Base-by-base conservation (phyloP, 176 grass and related monocot species). In the Oryza officinalis region DNA sequence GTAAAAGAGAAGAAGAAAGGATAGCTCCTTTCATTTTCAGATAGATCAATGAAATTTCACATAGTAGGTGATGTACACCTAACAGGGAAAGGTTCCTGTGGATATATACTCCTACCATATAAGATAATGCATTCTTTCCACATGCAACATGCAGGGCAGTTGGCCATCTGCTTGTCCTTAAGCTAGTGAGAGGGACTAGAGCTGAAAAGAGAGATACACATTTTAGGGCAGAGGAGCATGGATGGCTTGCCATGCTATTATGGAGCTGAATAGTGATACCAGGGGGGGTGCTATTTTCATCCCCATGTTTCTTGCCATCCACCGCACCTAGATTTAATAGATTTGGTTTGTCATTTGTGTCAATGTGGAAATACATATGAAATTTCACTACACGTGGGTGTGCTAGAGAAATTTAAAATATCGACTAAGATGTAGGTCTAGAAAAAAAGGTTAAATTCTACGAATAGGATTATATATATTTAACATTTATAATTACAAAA, bases 101-200 rank as follows among this genome's bases (percentile, higher is more conserved):
- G 40, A 75, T 65, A 20, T 32, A 14, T 65, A 54, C 25, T 7
- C 17, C 50, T 54, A 54, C 50, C 5, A 54, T 20, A 54, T 20
- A 67, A 76, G 43, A 28, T 17, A 60, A 17, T 68, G 76, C 80
- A 57, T 86, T 33, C 11, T 70, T 85, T 87, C 78, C 80, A 90
- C 83, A 86, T 86, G 85, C 66, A 59, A 41, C 80, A 64, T 75
- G 81, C 71, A 50, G 23, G 35, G 41, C 82, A 75, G 66, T 68
- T 68, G 27, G 32, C 69, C 63, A 65, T 81, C 71, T 89, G 69
- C 87, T 78, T 83, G 77, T 84, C 86, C 78, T 73, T 18, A 41
- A 84, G 59, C 86, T 73, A 60, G 23, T 78, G 85, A 95, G 85
- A 84, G 85, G 81, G 93, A 90, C 93, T 63, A 46, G 84, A 88